Evolutionary conservation across 2,329 filamentous ascomycete species (phyloP).

Genomic region (Xylariaceae sp.): DNA sequence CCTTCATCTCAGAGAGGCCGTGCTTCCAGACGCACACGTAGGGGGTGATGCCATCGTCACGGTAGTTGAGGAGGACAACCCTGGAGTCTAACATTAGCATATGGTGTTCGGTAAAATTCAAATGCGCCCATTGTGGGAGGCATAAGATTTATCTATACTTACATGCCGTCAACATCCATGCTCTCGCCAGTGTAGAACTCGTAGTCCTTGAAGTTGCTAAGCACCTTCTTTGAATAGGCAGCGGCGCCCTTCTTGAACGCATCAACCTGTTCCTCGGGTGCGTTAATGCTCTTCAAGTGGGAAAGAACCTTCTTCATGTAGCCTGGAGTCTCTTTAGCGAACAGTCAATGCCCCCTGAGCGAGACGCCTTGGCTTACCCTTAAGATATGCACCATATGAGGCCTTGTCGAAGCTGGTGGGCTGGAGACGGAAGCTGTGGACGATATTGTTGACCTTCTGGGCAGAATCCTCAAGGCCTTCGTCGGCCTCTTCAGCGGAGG

Average conservation of each 20-base stretch:
- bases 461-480: slow-evolving; percentile 67
- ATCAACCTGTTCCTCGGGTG: slow-evolving; percentile 62
- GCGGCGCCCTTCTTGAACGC: slow-evolving; percentile 75
- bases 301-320: slow-evolving; percentile 92
- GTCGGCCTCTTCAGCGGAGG: slow-evolving; percentile 85
- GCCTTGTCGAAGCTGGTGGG: slow-evolving; percentile 83
- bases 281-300: slow-evolving; percentile 59
- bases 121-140: no score
- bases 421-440: slow-evolving; percentile 87
- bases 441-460: slow-evolving; percentile 84
- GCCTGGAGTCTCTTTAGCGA: slow-evolving; percentile 40
- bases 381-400: slow-evolving; percentile 75
- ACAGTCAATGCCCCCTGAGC: not conserved
- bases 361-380: slow-evolving; percentile 54
- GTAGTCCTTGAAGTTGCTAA: slow-evolving; percentile 88
- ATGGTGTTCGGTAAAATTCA: no score
- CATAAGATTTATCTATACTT: no score
- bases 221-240: slow-evolving; percentile 72
- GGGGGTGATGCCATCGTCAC: slow-evolving; percentile 89
- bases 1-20: slow-evolving; percentile 84
- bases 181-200: slow-evolving; percentile 91
- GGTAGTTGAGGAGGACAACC: slow-evolving; percentile 93
- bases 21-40: slow-evolving; percentile 94
- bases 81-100: slow-evolving; percentile 39
- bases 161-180: slow-evolving; percentile 94